Conservation (phyloP, 163 green algal species). For the Prototheca wickerhamii region DNA sequence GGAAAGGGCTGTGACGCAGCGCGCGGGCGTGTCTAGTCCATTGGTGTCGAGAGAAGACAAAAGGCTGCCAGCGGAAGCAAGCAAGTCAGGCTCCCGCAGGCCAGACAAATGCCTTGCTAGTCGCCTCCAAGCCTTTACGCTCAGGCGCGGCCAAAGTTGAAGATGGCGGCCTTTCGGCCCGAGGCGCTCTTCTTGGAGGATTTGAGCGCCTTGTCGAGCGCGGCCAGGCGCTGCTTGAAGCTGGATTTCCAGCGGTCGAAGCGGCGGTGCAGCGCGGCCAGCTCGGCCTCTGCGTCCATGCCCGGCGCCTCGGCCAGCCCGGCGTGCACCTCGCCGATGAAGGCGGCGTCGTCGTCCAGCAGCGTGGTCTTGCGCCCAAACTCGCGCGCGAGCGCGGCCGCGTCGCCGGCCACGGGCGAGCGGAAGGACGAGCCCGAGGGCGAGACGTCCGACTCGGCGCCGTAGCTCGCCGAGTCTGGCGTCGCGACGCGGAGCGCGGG, state of each 20-base stretch:
- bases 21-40: too few relatives aligned
- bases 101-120: too few relatives aligned
- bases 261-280: slow-evolving; percentile 29
- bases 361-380: slow-evolving; percentile 17
- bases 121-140: too few relatives aligned
- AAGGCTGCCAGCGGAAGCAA: too few relatives aligned
- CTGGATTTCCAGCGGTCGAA: slow-evolving; percentile 55
- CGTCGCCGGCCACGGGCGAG: background rate
- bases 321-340: slow-evolving; percentile 60
- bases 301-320: slow-evolving; percentile 36
- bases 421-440: too few relatives aligned
- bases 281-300: slow-evolving; percentile 56
- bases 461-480: background rate
- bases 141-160: background rate
- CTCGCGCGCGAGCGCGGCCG: slow-evolving; percentile 15
- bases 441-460: too few relatives aligned
- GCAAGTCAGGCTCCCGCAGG: too few relatives aligned
- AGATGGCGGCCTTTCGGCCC: background rate
- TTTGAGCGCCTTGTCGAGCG: background rate
- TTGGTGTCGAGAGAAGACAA: too few relatives aligned
- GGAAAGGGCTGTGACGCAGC: too few relatives aligned
- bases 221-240: slow-evolving; percentile 38
- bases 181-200: background rate
- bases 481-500: background rate
- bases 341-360: slow-evolving; percentile 53